phyloP scores from a whole-genome alignment of 1,284 basidiomycete genomes.

The Grifola frondosa region DNA sequence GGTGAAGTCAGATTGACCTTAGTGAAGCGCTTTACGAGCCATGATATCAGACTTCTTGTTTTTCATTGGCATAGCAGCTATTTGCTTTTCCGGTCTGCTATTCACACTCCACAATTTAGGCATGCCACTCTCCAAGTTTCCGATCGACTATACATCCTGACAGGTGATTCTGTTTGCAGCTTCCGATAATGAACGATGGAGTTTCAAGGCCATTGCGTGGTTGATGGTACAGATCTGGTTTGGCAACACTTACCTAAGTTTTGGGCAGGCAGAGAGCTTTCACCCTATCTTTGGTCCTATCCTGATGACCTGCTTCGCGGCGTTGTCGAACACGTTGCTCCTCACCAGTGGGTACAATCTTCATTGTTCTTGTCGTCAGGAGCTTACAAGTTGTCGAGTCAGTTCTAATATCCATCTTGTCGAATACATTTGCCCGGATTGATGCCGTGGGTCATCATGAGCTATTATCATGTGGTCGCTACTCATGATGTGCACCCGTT shows the following conservation, averaged over 20 bases:
- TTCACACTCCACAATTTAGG: conserved; percentile 84
- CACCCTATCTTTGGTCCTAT: conserved; percentile 85
- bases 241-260: conserved; percentile 75
- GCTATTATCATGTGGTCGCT: neutral
- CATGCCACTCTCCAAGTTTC: conserved; percentile 22
- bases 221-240: conserved; percentile 84
- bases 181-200: conserved; percentile 52
- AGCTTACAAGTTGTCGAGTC: no score
- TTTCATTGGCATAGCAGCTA: conserved; percentile 79
- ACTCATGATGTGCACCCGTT: conserved; percentile 4
- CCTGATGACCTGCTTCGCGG: conserved; percentile 84
- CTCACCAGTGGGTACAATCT: conserved; percentile 63
- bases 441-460: conserved; percentile 59
- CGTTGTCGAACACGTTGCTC: conserved; percentile 76
- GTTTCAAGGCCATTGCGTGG: conserved; percentile 73
- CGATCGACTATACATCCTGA: no score
- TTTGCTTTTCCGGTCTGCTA: conserved; percentile 85
- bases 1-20: conserved; percentile 6
- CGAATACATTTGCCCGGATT: conserved; percentile 82
- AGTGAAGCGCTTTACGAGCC: conserved; percentile 62
- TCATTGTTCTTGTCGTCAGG: neutral
- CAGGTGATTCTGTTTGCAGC: no score
- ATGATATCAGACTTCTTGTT: conserved; percentile 81
- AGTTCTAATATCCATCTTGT: conserved; percentile 65
- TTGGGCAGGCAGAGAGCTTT: conserved; percentile 69